Evolutionary conservation across 495 filamentous ascomycete species (phyloP), one percentile per base, ranked within the genome.

Genomic region (Penicillium canariense): DNA sequence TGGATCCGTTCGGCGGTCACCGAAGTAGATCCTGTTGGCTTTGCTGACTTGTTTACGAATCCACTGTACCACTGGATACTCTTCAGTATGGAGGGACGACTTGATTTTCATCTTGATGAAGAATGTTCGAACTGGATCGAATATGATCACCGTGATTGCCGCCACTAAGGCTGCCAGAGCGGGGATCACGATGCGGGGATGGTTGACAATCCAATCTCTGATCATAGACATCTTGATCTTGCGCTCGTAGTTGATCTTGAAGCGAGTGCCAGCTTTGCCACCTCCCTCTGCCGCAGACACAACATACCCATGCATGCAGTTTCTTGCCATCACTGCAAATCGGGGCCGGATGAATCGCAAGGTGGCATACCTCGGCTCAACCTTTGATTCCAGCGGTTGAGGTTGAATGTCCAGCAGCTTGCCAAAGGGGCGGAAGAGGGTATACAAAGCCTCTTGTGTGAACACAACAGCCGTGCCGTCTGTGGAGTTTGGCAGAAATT

Each of bases 71-170:
- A 93, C 57, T 25, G 65, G 71, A 65, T 82, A 92, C 39, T 94
- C 84, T 12, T 80, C 83, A 25, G 91, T 70, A 49, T 90, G 83
- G 52, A 91, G 85, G 0, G 83, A 77, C n/a, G 82, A 78, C 44
- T 89, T 90, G 47, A 98, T 84, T 62, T 96, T 91, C 23, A 86
- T 79, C 60, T 88, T 87, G 71, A 98, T 85, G 70, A 96, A 97
- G 64, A 91, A 96, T 2, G 91, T 93, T 25, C 94, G 83, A 42
- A 91, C 84, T 27, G 94, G 94, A 61, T 98, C 94, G 62, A 98
- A 97, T 0, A 97, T 73, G 14, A 87, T 84, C n/a, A 96, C 88
- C 1, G 92, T 92, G 47, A 96, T 78, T n/a, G 84, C 81, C 0
- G 91, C 90, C 27, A 96, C 54, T 14, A 96, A 60, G 8, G 90